phyloP scores from a whole-genome alignment of 306 rosid species.

The Fragaria ananassa region DNA sequence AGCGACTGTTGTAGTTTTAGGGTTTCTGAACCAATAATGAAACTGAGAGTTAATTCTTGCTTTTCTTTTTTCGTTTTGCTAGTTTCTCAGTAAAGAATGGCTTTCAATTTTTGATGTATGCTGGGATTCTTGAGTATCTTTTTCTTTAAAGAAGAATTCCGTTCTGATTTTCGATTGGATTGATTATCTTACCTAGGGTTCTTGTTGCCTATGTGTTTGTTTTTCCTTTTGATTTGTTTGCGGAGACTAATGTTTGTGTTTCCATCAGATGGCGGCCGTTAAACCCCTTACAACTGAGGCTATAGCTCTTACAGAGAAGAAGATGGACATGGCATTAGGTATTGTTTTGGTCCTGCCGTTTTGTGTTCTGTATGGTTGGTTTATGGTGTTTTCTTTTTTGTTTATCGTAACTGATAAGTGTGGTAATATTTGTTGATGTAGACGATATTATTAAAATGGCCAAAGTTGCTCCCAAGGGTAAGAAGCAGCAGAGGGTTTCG shows the following conservation, averaged over 20 bases:
- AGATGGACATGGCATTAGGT: constrained; percentile 96
- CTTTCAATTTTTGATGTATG: not conserved
- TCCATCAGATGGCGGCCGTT: constrained; percentile 58
- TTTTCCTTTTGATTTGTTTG: not conserved
- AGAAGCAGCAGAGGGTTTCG: constrained; percentile 47
- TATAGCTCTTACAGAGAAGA: constrained; percentile 92
- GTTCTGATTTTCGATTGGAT: not conserved
- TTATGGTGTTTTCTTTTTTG: not conserved
- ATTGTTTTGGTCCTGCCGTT: not conserved
- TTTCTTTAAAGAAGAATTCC: not conserved
- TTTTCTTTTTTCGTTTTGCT: not conserved
- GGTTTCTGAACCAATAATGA: not conserved
- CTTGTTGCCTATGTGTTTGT: not conserved
- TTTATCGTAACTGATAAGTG: not conserved
- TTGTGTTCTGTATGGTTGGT: not conserved
- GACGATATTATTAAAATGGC: constrained; percentile 89
- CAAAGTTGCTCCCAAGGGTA: constrained; percentile 37
- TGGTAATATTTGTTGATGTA: constrained; percentile 12
- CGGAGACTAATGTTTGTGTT: not conserved
- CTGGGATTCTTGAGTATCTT: not conserved
- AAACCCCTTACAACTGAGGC: constrained; percentile 71
- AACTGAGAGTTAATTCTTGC: not conserved
- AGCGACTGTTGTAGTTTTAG: not conserved
- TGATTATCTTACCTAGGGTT: not conserved
- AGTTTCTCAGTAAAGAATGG: not conserved